Conservation (phyloP, 257 asterid species). For the Nicotiana benthamiana region DNA sequence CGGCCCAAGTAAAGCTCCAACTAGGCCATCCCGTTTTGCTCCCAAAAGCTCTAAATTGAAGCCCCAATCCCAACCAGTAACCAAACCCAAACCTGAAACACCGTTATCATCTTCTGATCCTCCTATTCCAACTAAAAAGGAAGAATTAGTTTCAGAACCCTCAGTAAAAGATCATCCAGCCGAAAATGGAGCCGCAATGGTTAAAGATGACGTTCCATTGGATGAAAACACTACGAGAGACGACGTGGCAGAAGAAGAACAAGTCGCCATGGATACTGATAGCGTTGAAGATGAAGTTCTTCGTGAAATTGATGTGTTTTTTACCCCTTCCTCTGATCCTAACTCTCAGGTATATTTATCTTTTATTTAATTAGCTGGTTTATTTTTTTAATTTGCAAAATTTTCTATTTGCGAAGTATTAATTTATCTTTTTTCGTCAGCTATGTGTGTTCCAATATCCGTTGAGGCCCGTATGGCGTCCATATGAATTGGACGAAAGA, state of each 20-base stretch:
- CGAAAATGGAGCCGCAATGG: neutral
- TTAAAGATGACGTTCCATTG: slow-evolving; percentile 19
- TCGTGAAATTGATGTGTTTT: slow-evolving; percentile 70
- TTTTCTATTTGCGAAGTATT: neutral
- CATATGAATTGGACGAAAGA: slow-evolving; percentile 66
- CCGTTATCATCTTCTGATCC: slow-evolving; percentile 14
- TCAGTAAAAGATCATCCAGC: neutral
- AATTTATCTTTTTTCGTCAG: slow-evolving; percentile 20
- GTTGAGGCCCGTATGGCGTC: slow-evolving; percentile 76
- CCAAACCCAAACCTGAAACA: slow-evolving; percentile 13
- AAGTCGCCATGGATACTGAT: slow-evolving; percentile 17
- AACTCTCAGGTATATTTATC: slow-evolving; percentile 29
- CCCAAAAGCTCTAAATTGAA: slow-evolving; percentile 55
- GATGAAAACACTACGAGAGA: slow-evolving; percentile 22
- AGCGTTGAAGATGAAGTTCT: slow-evolving; percentile 43
- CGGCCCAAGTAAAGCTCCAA: slow-evolving; percentile 22
- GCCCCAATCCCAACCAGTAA: slow-evolving; percentile 30
- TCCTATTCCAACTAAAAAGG: slow-evolving; percentile 23
- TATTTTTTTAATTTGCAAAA: neutral
- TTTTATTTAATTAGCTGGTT: neutral
- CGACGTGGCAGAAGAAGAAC: slow-evolving; percentile 17
- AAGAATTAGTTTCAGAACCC: slow-evolving; percentile 22
- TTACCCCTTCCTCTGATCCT: slow-evolving; percentile 41
- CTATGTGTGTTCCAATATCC: slow-evolving; percentile 71
- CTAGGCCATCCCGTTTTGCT: slow-evolving; percentile 43